Percentiles rank a stretch among this genome's conserved stretches.
Evolutionary conservation across 306 rosid species (phyloP).

Genomic region (apple (Malus domestica)): ASM211411v1 NC_041794.1:32721501-32722000

Average conservation of each 20-base stretch:
- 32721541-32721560: not conserved
- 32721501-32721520: too few species aligned
- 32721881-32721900: not conserved
- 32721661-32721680: not conserved
- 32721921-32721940: not conserved
- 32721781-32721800: not conserved
- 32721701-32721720: not conserved
- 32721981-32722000: constrained; percentile 4
- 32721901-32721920: not conserved
- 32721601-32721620: not conserved
- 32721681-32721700: fast-evolving
- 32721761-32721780: too few species aligned
- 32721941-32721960: constrained; percentile 5
- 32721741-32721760: not conserved
- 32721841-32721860: not conserved
- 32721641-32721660: not conserved
- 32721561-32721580: too few species aligned
- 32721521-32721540: not conserved
- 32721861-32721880: not conserved
- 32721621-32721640: too few species aligned
- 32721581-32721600: not conserved
- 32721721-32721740: not conserved
- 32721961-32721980: not conserved
- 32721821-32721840: not conserved
- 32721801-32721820: not conserved